These are phyloP conservation scores for Talaromyces thailandensis DNA, from an alignment of 495 filamentous ascomycete species.

Conservation along the genomic window DNA sequence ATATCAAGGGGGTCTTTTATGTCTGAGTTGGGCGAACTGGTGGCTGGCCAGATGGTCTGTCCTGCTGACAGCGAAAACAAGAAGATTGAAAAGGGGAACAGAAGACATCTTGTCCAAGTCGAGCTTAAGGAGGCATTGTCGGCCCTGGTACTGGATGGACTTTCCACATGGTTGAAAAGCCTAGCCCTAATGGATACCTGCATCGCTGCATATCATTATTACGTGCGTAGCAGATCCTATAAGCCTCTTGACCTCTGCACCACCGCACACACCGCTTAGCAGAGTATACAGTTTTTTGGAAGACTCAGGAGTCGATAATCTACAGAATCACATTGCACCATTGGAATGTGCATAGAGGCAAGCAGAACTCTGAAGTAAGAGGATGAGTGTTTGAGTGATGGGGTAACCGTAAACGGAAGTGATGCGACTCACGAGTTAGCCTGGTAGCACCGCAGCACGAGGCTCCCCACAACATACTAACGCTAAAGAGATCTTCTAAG, in stretches of 20 bases:
- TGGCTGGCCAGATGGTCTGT: not conserved
- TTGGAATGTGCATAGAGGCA: not conserved
- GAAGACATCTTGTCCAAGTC: not conserved
- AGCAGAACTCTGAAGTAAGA: not conserved
- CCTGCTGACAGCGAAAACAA: not conserved
- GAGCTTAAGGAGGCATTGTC: not conserved
- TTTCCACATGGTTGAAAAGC: not conserved
- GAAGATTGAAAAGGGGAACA: not conserved
- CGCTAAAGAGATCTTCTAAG: slow-evolving; percentile 5
- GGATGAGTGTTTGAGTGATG: not conserved
- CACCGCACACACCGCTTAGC: slow-evolving; percentile 5
- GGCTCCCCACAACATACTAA: slow-evolving; percentile 4
- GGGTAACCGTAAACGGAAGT: not conserved
- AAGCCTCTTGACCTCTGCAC: not conserved
- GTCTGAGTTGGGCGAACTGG: not conserved
- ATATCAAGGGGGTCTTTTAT: not conserved
- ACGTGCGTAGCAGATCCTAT: not conserved
- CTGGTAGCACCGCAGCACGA: slow-evolving; percentile 4
- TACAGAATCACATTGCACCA: not conserved
- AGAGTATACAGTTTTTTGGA: not conserved
- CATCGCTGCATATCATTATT: slow-evolving; percentile 4
- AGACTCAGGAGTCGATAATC: not conserved
- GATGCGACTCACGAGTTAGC: not conserved
- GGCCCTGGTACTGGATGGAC: not conserved
- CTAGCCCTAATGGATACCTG: slow-evolving; percentile 6